Evolutionary conservation across 768 basidiomycete genomes (phyloP).

Genomic region (Trametes meyenii): DNA sequence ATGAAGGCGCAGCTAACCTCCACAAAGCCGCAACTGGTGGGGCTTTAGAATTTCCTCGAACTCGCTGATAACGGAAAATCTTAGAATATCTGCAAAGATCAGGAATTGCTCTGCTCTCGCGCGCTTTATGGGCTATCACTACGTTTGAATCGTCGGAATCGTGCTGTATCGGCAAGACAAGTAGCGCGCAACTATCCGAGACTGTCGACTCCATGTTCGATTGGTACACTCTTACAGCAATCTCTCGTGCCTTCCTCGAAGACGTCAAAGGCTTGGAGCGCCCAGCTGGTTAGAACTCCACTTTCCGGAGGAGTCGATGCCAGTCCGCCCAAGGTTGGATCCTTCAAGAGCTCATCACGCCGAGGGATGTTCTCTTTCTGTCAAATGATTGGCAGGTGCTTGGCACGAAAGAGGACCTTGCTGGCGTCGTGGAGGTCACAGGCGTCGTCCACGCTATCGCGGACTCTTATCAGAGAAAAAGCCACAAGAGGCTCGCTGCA

Average conservation of each 20-base stretch:
- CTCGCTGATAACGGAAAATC: not conserved
- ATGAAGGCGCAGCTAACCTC: not conserved
- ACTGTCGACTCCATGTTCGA: constrained; percentile 4
- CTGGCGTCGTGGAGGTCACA: not conserved
- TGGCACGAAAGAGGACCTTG: not conserved
- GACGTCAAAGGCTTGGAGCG: not conserved
- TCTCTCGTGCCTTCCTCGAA: not conserved
- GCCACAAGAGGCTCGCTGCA: not conserved
- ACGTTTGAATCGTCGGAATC: not conserved
- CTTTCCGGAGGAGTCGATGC: not conserved
- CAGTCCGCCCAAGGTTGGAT: not conserved
- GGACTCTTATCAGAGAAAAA: not conserved
- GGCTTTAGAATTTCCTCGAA: not conserved
- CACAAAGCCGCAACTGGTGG: not conserved
- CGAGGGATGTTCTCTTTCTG: not conserved
- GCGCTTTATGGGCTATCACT: not conserved
- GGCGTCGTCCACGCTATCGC: not conserved
- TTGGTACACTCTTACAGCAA: not conserved
- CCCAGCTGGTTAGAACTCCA: not conserved
- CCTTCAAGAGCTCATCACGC: not conserved
- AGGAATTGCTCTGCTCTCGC: not conserved
- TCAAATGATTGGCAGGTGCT: not conserved
- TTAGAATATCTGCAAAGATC: not conserved
- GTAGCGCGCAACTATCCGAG: not conserved
- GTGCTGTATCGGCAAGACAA: not conserved